Evolutionary conservation across 441 rosid genomes (phyloP), one percentile per base, ranked within the genome.

Genomic region (Croton laevigatus): DNA sequence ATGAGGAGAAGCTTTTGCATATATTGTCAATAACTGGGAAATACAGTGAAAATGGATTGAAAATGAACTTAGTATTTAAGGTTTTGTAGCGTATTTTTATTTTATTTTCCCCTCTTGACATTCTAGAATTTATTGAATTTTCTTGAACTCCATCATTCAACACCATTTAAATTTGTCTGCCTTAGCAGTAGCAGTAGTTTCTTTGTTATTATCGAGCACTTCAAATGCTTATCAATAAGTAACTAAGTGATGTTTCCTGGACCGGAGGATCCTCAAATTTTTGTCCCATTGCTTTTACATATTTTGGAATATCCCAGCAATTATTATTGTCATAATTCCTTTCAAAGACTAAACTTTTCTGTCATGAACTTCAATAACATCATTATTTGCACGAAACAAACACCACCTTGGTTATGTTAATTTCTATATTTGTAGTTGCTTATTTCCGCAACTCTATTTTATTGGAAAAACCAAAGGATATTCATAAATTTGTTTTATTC

Each of bases 401-500:
- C 10, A 66, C 14, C 60, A 37, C 14, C 42, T 6, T 49, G 16
- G 34, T 1, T 12, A 58, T 48, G 27, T 16, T 9, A 51, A 59
- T 38, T 23, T 22, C 13, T 23, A 16, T n/a, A 8, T 22, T 68
- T 22, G 60, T 20, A 22, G 32, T 57, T 66, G 16, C 49, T 58
- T n/a, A 37, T 37, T 10, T 46, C 23, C 57, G 54, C 59, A 3
- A 37, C 65, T 40, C 73, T 59, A 20, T 76, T 61, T 68, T 13
- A 5, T 70, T 73, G 46, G 68, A 40, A 40, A 40, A 40, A 6
- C 7, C 9, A 40, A 40, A 40, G 10, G 44, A 40, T 27, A 27
- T 40, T 40, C 44, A 40, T 40, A 40, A 37, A 67, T 40, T 75
- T 62, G 27, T 76, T 64, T 68, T 13, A 3, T 70, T 74, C 46